Evolutionary conservation across 106 monocot genomes (phyloP), one percentile per base, ranked within the genome.

Genomic region (Narthecium ossifragum): DNA sequence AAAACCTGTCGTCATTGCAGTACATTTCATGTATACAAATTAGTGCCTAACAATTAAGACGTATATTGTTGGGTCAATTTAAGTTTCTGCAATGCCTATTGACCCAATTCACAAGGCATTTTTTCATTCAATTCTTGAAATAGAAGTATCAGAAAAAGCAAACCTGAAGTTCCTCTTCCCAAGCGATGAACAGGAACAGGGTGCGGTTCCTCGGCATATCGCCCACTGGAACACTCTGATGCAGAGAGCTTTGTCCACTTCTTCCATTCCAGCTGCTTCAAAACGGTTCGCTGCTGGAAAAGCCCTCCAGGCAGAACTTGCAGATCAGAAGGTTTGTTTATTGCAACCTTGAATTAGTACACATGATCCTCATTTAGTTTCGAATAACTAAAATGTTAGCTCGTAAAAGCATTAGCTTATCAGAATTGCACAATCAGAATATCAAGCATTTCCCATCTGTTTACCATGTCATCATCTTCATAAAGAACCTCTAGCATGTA

Each of bases 291-390:
- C 57, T 98, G 96, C 64, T 98, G 96, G 64, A 98, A 98, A 50
- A 90, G 80, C 36, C 96, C 90, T 64, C 90, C 90, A 36, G 96
- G 86, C 41, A 98, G 74, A 76, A 98, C 90, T 91, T 98, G 90
- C 64, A 98, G 59, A 15, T 90, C 96, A 57, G 90, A 87, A 51
- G 90, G 96, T 54, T 98, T 98, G 61, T 87, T 84, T 46, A 98
- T 52, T 26, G 76, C 96, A 68, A 91, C 58, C 94, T 94, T 60
- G 53, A 51, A 6, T 27, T 13, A 61, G 11, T 14, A 55, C 25
- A 30, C 10, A 55, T 1, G 18, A 55, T 0, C 1, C 5, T n/a
- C 47, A 48, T 5, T 9, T 48, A 48, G 21, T 4, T 48, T 48
- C 8, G 47, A 48, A 22, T 48, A 9, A n/a, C n/a, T n/a, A 6